These are phyloP conservation scores for Ustilago hordei DNA, from an alignment of 1,284 basidiomycete genomes.

Conservation along the genomic window DNA sequence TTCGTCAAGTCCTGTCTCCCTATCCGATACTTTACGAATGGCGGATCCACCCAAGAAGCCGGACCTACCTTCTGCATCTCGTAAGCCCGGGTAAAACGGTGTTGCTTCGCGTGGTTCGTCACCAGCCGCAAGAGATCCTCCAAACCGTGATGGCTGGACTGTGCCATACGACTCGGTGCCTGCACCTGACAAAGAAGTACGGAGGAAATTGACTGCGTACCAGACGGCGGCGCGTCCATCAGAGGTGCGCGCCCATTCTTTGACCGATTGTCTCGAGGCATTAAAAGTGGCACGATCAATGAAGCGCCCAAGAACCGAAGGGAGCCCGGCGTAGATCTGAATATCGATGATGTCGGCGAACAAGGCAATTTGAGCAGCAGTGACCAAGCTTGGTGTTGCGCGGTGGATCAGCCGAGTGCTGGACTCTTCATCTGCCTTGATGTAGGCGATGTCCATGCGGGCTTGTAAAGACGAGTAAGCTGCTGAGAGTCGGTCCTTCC, in stretches of 20 bases:
- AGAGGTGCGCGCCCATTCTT: conserved; percentile 53
- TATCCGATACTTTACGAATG: conserved; percentile 25
- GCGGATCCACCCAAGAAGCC: conserved; percentile 8
- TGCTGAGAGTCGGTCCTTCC: conserved; percentile 49
- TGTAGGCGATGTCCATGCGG: conserved; percentile 52
- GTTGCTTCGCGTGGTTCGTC: conserved; percentile 22
- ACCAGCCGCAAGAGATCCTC: neutral
- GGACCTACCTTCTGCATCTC: conserved; percentile 17
- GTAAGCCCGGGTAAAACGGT: conserved; percentile 13
- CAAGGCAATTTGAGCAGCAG: conserved; percentile 53
- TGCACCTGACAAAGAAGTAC: conserved; percentile 37
- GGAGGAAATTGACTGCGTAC: conserved; percentile 53
- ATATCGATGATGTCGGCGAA: conserved; percentile 58
- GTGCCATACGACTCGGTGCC: conserved; percentile 47
- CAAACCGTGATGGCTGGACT: conserved; percentile 29
- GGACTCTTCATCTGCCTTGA: conserved; percentile 53
- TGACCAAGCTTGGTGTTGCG: conserved; percentile 51
- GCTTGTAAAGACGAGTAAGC: conserved; percentile 50
- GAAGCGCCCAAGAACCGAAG: conserved; percentile 58
- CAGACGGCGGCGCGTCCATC: conserved; percentile 53
- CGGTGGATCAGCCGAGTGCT: conserved; percentile 48
- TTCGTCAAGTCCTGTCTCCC: conserved; percentile 47
- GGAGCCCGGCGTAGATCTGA: conserved; percentile 57
- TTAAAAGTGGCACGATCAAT: conserved; percentile 57
- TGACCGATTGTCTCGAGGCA: conserved; percentile 44